Evolutionary conservation across 306 rosid genomes (phyloP), one percentile per base, ranked within the genome.

Genomic region (Astragalus membranaceus): DNA sequence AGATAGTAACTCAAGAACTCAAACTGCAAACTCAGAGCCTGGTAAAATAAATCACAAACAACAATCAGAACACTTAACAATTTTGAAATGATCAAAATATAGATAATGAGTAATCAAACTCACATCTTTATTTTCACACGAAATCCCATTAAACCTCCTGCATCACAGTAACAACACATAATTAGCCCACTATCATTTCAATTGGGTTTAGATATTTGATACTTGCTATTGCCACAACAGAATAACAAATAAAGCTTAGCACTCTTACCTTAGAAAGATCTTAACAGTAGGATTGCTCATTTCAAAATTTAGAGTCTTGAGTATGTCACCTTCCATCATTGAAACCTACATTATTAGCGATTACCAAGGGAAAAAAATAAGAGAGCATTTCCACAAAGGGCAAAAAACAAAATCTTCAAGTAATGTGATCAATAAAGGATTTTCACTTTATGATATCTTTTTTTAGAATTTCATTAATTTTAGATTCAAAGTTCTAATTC

Each of bases 311-410:
- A 89, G 64, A 7, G 80, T 73, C 41, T 85, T 86, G 4, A 92
- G 96, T 51, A 92, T 73, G 8, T 81, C 83, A 70, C 86, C 79
- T 77, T 92, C 96, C 98, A 90, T 92, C 29, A 73, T 43, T 44
- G 85, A 79, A 16, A 88, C 91, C 98, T 92, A 39, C 12, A 70
- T 5, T 58, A 23, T 39, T 3, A 70, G 35, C 65, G 46, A 76
- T 1, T 4, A 70, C 20, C 66, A 67, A 8, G 32, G 15, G 46
- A 73, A 8, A 16, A 3, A 13, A 2, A 8, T 48, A 4, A 53
- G 49, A 7, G 4, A 3, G 13, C 52, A 33, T 17, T 16, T 10
- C 16, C 60, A 59, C 16, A 14, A 14, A 23, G 11, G 32, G 35
- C 26, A 10, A 57, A 57, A 57, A 49, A 2, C 1, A 4, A 29